A percentile compares a stretch with the other conserved stretches of the same genome.
Evolutionary conservation across 768 basidiomycete species (phyloP).

Genomic region (Trametes elegans): DNA sequence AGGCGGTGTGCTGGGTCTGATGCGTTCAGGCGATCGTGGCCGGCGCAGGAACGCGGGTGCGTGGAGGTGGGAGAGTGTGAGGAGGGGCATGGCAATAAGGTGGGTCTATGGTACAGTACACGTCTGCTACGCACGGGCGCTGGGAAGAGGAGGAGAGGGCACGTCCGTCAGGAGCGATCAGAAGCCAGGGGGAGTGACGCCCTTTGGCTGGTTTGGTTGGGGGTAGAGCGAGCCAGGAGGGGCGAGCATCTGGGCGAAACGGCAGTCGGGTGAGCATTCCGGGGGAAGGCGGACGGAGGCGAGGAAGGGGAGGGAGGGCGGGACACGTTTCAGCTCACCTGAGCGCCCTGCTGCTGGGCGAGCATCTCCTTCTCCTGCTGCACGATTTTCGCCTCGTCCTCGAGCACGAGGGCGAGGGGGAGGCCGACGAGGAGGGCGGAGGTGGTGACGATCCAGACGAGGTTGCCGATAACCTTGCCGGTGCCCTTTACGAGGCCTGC

Average conservation of each 20-base stretch:
- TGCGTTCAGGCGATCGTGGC: conserved; percentile 8
- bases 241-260: conserved; percentile 62
- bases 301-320: not conserved
- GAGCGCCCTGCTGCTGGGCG: conserved; percentile 89
- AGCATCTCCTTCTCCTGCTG: conserved; percentile 93
- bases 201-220: conserved; percentile 39
- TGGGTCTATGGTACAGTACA: conserved; percentile 22
- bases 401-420: conserved; percentile 88
- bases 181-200: conserved; percentile 84
- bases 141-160: conserved; percentile 2
- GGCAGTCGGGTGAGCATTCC: conserved; percentile 8
- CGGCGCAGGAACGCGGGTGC: conserved; percentile 10
- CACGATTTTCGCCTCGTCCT: conserved; percentile 94
- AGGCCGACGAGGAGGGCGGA: conserved; percentile 91
- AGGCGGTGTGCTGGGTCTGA: conserved; percentile 9
- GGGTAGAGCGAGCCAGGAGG: conserved; percentile 52
- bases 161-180: conserved; percentile 36
- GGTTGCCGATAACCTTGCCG: conserved; percentile 75
- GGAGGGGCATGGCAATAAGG: conserved; percentile 18
- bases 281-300: conserved; percentile 3
- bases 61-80: conserved; percentile 9
- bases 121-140: conserved; percentile 11
- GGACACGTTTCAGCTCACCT: conserved; percentile 32
- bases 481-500: conserved; percentile 63
- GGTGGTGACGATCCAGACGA: conserved; percentile 95